Base-by-base conservation (phyloP, 2,329 filamentous ascomycete species). In the Lachnellula cervina region DNA sequence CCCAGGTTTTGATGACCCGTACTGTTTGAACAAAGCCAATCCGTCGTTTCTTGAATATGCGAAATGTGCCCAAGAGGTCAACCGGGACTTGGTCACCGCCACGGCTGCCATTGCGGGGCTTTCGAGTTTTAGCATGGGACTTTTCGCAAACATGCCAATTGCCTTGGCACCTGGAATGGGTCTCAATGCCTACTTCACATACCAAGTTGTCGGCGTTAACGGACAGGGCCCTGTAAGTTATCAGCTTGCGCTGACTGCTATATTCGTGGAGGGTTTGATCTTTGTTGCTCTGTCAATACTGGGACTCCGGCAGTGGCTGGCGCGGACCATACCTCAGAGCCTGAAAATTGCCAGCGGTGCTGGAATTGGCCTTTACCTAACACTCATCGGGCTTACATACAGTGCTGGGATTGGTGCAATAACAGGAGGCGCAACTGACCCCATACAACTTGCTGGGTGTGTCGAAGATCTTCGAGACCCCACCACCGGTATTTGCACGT, bases 281-380 rank as follows among this genome's bases (percentile, higher is more conserved):
- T 96, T 96, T 73, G 82, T 95, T 50, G 88, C 76, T 1, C 79
- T 96, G 42, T 90, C 90, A 1, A 70, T 95, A 37, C 77, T 92
- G 51, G 90, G 90, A 38, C 80, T 96, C 74, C 86, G 90, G 14
- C 90, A 95, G 70, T 95, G 90, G 90, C 82, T 96, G 25, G 90
- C 90, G 17, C 84, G 89, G 62, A 86, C 88, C 44, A 90, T 95
- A 60, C 90, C 90, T 1, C 80, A 83, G 42, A 90, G 87, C 54
- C 92, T 96, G 74, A 96, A 95, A 73, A 83, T 94, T 54, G 90
- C 90, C 14, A 93, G 88, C 16, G 88, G 89, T 60, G 89, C 90
- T 51, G 90, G 90, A 57, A 95, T 95, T 61, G 90, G 90, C 21
- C 77, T 96, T 1, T 95, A 93, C 70, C 78, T 68, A 16, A 63